Percentiles rank a stretch among this genome's conserved stretches.
Evolutionary conservation across 768 basidiomycete genomes (phyloP).

Genomic region (Rhizopogon vinicolor): DNA sequence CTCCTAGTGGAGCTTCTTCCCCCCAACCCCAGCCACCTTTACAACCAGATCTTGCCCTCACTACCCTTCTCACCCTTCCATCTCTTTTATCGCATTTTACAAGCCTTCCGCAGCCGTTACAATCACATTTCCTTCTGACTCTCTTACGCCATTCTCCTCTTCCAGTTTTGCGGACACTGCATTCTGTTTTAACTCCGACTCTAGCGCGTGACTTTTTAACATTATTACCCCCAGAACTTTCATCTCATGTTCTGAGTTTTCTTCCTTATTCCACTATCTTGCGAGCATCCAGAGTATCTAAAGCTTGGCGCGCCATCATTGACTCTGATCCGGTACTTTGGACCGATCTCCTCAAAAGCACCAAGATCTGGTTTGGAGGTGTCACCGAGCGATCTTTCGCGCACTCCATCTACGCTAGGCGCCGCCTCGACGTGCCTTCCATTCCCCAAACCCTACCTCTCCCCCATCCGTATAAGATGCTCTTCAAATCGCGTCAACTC

Average conservation of each 20-base stretch:
- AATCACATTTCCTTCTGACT: conserved; percentile 91
- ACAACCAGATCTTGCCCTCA: conserved; percentile 77
- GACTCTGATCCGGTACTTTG: conserved; percentile 89
- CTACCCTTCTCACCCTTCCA: conserved; percentile 84
- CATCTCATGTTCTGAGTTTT: conserved; percentile 81
- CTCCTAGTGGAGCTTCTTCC: conserved; percentile 74
- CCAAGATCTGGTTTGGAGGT: conserved; percentile 87
- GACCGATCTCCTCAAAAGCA: conserved; percentile 79
- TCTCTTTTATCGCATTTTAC: conserved; percentile 79
- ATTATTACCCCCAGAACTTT: conserved; percentile 87
- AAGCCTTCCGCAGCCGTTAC: conserved; percentile 71
- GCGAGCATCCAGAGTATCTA: conserved; percentile 84
- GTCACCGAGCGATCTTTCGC: conserved; percentile 82
- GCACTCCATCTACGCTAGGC: conserved; percentile 58
- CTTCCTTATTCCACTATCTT: conserved; percentile 81
- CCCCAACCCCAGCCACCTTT: conserved; percentile 66
- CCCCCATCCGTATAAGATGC: conserved; percentile 85
- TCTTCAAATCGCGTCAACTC: conserved; percentile 88
- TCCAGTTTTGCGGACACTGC: conserved; percentile 84
- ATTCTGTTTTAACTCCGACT: conserved; percentile 85
- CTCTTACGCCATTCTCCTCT: conserved; percentile 89
- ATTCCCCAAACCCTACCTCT: conserved; percentile 53
- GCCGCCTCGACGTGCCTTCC: conserved; percentile 36
- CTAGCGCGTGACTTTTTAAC: conserved; percentile 94
- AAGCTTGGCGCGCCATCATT: conserved; percentile 86